These are phyloP conservation scores for Artemisia tridentata DNA, from an alignment of 129 eudicot species.

Conservation along the genomic window DNA sequence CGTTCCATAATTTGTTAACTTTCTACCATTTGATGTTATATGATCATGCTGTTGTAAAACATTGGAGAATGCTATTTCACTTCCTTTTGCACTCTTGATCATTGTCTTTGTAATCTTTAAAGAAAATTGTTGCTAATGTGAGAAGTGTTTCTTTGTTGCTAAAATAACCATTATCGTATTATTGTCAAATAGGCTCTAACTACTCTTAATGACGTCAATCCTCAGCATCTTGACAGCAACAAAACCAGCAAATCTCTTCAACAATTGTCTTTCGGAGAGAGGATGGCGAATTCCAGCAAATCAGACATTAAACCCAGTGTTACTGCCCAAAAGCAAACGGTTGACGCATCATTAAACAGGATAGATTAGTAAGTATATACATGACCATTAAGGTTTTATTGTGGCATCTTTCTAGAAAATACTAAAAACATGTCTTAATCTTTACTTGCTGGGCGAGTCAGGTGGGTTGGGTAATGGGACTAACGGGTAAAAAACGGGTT, in stretches of 20 bases:
- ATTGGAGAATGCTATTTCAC: too few relatives aligned
- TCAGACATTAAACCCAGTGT: constrained; percentile 20
- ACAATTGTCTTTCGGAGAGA: constrained; percentile 24
- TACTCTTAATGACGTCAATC: constrained; percentile 6
- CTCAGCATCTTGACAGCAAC: constrained; percentile 15
- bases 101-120: too few relatives aligned
- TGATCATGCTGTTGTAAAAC: too few relatives aligned
- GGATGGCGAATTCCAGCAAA: constrained; percentile 14
- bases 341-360: constrained; percentile 19
- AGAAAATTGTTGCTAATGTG: not conserved
- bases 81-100: too few relatives aligned
- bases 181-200: constrained; percentile 29
- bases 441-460: not conserved
- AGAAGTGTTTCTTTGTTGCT: not conserved
- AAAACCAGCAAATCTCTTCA: constrained; percentile 15
- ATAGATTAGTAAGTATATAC: constrained; percentile 51
- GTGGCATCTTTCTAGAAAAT: not conserved
- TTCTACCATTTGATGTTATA: too few relatives aligned
- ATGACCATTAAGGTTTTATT: not conserved
- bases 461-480: not conserved
- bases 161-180: constrained; percentile 1
- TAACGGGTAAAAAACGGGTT: too few relatives aligned
- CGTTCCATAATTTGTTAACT: too few relatives aligned
- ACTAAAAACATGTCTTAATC: not conserved
- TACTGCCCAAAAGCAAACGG: constrained; percentile 9